These are phyloP conservation scores for Gyromitra esculenta DNA, from an alignment of 2,329 filamentous ascomycete genomes.

Conservation along the genomic window DNA sequence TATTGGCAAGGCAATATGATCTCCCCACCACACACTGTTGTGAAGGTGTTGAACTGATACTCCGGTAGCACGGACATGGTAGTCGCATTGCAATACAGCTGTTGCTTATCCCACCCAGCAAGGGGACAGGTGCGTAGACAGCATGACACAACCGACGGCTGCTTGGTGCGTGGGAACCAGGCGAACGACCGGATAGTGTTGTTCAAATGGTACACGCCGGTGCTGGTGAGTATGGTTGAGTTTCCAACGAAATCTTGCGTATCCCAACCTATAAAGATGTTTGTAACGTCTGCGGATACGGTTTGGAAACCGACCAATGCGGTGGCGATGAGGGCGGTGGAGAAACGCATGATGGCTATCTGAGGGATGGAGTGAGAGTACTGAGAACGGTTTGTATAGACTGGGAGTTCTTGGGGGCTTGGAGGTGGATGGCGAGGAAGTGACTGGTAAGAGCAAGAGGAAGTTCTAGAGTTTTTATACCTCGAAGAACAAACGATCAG, in stretches of 20 bases:
- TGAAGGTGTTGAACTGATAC: conserved; percentile 9
- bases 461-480: conserved; percentile 1
- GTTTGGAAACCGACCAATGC: conserved; percentile 6
- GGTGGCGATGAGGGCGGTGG: background rate
- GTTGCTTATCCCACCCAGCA: background rate
- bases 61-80: background rate
- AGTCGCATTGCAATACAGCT: background rate
- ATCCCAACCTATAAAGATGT: conserved; percentile 13
- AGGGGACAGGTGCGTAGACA: conserved; percentile 6
- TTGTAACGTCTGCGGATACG: background rate
- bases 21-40: conserved; percentile 1
- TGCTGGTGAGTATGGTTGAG: background rate
- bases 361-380: background rate
- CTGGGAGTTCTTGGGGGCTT: background rate
- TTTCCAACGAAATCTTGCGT: background rate
- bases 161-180: conserved; percentile 3
- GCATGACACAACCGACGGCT: background rate
- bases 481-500: background rate
- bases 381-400: background rate
- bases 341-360: background rate
- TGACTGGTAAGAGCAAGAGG: background rate
- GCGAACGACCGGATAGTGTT: conserved; percentile 4
- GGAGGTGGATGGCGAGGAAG: background rate
- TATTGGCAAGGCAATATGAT: background rate
- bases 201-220: conserved; percentile 1